phyloP scores from a whole-genome alignment of 2,329 filamentous ascomycete species.

The Dothiorella sarmentorum region DNA sequence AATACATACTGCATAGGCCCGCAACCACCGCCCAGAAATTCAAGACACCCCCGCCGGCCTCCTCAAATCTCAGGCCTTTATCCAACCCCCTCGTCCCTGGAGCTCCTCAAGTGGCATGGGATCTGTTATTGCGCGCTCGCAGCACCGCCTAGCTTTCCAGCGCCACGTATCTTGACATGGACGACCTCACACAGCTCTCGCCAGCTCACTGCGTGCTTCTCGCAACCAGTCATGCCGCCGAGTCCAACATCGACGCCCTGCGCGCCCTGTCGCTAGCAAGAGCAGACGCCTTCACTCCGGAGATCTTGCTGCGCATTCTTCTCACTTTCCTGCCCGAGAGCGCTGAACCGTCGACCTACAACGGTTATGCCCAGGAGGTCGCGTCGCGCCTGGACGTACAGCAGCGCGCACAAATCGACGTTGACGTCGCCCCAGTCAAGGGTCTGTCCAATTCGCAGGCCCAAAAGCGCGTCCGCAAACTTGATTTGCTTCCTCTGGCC shows the following conservation, averaged over 20 bases:
- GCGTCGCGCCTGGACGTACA: conserved; percentile 46
- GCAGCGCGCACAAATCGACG: conserved; percentile 33
- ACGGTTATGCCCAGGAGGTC: conserved; percentile 59
- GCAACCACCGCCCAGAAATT: background rate
- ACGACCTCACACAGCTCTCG: conserved; percentile 42
- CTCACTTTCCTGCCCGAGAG: conserved; percentile 76
- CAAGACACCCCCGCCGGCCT: background rate
- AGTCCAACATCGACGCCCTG: conserved; percentile 62
- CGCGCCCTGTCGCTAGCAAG: conserved; percentile 58
- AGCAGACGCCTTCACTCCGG: conserved; percentile 56
- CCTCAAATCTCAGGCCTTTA: background rate
- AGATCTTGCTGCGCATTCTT: conserved; percentile 67
- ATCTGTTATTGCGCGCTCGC: background rate
- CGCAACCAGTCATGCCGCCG: conserved; percentile 65
- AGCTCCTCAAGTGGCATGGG: background rate
- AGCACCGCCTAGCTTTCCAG: background rate
- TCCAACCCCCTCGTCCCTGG: no score
- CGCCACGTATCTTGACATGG: conserved; percentile 12
- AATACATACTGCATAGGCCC: no score
- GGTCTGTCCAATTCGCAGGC: conserved; percentile 62
- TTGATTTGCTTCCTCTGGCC: conserved; percentile 59
- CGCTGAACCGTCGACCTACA: conserved; percentile 60
- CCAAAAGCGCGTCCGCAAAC: conserved; percentile 59
- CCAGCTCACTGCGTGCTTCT: conserved; percentile 69
- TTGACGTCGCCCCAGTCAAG: conserved; percentile 57